Percentiles rank a stretch among this genome's conserved stretches.
Conservation (phyloP, 768 basidiomycete genomes). For the Collybiopsis luxurians region DNA sequence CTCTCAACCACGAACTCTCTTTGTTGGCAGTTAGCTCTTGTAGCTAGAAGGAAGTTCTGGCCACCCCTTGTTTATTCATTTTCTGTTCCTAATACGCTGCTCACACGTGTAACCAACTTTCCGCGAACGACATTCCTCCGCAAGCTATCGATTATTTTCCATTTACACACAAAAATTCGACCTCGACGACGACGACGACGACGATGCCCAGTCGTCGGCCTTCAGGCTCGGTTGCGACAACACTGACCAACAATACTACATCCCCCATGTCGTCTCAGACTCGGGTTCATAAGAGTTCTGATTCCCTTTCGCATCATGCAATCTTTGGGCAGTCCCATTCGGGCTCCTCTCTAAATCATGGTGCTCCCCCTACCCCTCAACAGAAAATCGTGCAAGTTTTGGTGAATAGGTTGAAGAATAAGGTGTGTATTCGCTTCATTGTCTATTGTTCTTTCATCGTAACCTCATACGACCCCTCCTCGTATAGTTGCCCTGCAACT, state of each 20-base stretch:
- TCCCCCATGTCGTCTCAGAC: conserved; percentile 29
- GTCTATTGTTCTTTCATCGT: background rate
- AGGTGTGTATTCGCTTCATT: conserved; percentile 41
- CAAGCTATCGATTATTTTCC: no score
- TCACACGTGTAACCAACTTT: no score
- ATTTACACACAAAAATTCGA: no score
- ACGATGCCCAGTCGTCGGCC: conserved; percentile 41
- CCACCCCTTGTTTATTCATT: no score
- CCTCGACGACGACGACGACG: no score
- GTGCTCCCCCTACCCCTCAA: conserved; percentile 55
- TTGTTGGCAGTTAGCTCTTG: no score
- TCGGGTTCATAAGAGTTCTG: conserved; percentile 60
- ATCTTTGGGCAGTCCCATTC: conserved; percentile 27
- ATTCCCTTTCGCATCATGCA: conserved; percentile 58
- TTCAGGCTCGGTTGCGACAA: conserved; percentile 53
- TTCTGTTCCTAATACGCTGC: no score
- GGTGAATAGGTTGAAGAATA: conserved; percentile 77
- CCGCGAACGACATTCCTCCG: no score
- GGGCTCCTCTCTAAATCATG: conserved; percentile 24
- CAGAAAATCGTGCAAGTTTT: conserved; percentile 81
- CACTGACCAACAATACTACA: conserved; percentile 24
- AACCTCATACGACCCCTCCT: background rate
- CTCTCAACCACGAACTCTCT: no score
- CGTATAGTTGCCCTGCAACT: conserved; percentile 77
- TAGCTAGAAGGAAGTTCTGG: no score